These are phyloP conservation scores for Phytophthora nicotianae DNA, from an alignment of 352 stramenopile species.

Conservation along the genomic window DNA sequence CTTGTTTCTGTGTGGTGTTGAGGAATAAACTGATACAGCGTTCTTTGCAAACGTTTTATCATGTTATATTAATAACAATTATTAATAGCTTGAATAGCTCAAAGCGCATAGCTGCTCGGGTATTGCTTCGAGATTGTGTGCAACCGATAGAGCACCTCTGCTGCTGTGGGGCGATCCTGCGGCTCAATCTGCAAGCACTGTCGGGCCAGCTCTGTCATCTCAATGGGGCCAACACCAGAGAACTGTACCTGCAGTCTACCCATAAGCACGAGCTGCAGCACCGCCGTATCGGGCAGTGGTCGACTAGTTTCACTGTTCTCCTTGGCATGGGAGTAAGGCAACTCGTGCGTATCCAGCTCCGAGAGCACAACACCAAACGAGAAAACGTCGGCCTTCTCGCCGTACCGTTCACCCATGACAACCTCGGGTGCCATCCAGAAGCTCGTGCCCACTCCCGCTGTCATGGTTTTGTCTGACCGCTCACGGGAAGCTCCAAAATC, in stretches of 20 bases:
- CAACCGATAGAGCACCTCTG: constrained; percentile 54
- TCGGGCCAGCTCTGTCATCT: constrained; percentile 48
- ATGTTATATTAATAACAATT: no score
- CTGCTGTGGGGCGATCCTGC: constrained; percentile 50
- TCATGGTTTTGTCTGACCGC: constrained; percentile 35
- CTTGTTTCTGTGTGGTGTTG: no score
- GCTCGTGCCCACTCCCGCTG: constrained; percentile 38
- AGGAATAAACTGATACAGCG: no score
- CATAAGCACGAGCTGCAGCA: constrained; percentile 55
- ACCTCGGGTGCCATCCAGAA: constrained; percentile 50
- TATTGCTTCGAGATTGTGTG: constrained; percentile 44
- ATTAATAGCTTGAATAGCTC: not conserved
- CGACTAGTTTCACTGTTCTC: constrained; percentile 31
- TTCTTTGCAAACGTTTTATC: no score
- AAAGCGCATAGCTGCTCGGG: constrained; percentile 37
- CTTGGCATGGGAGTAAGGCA: constrained; percentile 42
- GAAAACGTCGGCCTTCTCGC: constrained; percentile 36
- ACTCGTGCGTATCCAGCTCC: constrained; percentile 41
- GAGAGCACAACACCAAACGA: constrained; percentile 45
- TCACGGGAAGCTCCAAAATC: constrained; percentile 45
- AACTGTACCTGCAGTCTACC: constrained; percentile 52
- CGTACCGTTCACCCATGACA: constrained; percentile 38
- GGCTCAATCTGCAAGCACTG: constrained; percentile 58
- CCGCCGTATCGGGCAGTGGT: constrained; percentile 41
- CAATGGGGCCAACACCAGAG: constrained; percentile 34